Base-by-base conservation (phyloP, 805 yeast species). In the Candida boidinii region DNA sequence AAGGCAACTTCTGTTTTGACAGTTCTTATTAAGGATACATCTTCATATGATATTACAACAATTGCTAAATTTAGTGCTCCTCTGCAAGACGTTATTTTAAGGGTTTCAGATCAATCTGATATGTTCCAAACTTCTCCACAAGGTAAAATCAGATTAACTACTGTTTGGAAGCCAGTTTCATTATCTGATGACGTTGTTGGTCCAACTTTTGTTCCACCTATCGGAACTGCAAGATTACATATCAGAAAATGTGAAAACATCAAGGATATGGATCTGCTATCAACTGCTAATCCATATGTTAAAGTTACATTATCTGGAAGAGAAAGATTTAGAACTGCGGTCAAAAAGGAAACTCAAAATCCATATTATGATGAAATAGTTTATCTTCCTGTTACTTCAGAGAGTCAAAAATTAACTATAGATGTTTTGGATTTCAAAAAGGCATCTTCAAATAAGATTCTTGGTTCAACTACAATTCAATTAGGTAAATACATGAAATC, bases 221-320 rank as follows among this genome's bases (percentile, higher is more conserved):
- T 83, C 39, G 94, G 90, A 43, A 76, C 75, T 26, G 51, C 76
- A 18, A 71, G 79, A 58, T 46, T 83, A 24, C 76, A 73, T 45
- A 44, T 83, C 30, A 66, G 76, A 37, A 57, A 63, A 22, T 80
- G 78, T 13, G 51, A 51, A 9, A 70, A 73, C 26, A 56, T 77
- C 44, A 60, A 67, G 43, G 62, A 76, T 44, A 56, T 80, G 44
- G 82, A 79, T 43, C 67, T 76, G 12, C 69, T 80, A 31, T 90
- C 92, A 35, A 73, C 69, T 36, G 76, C 81, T 45, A 88, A 83
- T 54, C 92, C 94, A 4, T 82, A 80, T 45, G 74, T 79, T 25
- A 66, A 71, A 38, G 65, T 81, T 8, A 46, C 71, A 23, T 54
- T 73, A 37, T 75, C 77, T 46, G 81, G 80, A 43, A 71, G 70